Evolutionary conservation across 2,329 filamentous ascomycete species (phyloP).

Genomic region (Penicillium sp.): DNA sequence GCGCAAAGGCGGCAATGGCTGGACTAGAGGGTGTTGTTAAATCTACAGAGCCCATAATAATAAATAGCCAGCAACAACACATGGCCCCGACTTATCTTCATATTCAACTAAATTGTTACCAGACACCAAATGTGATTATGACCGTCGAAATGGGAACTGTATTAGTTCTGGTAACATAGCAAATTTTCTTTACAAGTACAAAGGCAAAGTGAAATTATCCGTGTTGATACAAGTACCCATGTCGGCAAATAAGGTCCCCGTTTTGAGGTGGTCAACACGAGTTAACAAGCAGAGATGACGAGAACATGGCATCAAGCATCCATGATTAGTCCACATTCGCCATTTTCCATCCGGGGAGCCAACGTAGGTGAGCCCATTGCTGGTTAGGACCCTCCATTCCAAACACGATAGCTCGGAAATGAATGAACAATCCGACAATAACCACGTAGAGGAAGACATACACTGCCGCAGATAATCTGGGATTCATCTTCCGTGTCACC

Average conservation of each 20-base stretch:
- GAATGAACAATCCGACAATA: constrained; percentile 78
- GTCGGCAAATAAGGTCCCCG: not conserved
- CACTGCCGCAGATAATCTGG: constrained; percentile 62
- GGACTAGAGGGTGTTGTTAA: constrained; percentile 40
- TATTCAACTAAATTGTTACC: not conserved
- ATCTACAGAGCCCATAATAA: not conserved
- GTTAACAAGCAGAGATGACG: not conserved
- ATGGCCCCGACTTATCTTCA: not conserved
- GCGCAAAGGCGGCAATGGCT: constrained; percentile 39
- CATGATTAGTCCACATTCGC: constrained; percentile 63
- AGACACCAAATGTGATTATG: not conserved
- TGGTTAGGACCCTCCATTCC: constrained; percentile 85
- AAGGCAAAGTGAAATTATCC: not conserved
- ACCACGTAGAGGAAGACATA: constrained; percentile 71
- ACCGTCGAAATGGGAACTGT: not conserved
- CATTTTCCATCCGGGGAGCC: constrained; percentile 85
- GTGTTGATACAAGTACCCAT: constrained; percentile 2
- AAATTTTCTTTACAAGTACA: not conserved
- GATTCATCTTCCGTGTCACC: constrained; percentile 66
- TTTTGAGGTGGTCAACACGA: not conserved
- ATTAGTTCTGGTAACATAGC: not conserved
- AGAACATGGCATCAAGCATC: not conserved
- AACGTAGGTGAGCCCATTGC: constrained; percentile 89
- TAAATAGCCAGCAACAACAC: not conserved
- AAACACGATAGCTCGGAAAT: constrained; percentile 93